Evolutionary conservation across 2,329 filamentous ascomycete genomes (phyloP).

Genomic region (Beauveria caledonica): DNA sequence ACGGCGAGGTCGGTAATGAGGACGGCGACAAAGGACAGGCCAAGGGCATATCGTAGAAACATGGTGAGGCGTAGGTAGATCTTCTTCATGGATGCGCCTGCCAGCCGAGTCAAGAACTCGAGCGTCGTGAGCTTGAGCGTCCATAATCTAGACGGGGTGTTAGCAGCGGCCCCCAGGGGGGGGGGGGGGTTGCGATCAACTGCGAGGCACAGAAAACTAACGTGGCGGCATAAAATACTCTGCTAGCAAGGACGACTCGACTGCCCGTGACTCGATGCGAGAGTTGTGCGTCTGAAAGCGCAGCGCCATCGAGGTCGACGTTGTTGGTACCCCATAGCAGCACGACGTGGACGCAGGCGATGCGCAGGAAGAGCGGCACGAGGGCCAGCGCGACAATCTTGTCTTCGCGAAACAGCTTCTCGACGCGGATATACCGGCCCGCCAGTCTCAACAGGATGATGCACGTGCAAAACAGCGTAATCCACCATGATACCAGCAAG

Average conservation of each 20-base stretch:
- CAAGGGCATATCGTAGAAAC: conserved; percentile 62
- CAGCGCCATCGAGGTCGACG: conserved; percentile 46
- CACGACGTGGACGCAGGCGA: conserved; percentile 74
- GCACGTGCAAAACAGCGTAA: conserved; percentile 66
- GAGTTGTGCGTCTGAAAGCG: conserved; percentile 44
- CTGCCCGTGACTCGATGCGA: conserved; percentile 60
- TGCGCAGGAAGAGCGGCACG: conserved; percentile 68
- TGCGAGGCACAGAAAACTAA: conserved; percentile 37
- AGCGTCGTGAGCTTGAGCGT: conserved; percentile 79
- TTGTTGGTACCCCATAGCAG: conserved; percentile 89
- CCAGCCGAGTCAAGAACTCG: conserved; percentile 81
- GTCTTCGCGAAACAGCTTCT: conserved; percentile 78
- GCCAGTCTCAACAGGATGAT: conserved; percentile 70
- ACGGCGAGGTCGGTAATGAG: conserved; percentile 72
- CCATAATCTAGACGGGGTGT: conserved; percentile 58
- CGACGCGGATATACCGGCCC: conserved; percentile 74
- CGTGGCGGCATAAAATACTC: conserved; percentile 81
- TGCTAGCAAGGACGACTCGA: conserved; percentile 65
- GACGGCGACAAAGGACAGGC: conserved; percentile 66
- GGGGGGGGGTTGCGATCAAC: too few relatives aligned
- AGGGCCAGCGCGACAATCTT: conserved; percentile 70
- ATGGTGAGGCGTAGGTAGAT: conserved; percentile 63
- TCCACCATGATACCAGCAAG: conserved; percentile 89
- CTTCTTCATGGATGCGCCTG: conserved; percentile 66
- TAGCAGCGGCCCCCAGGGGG: too few relatives aligned